Evolutionary conservation across 1,284 basidiomycete species (phyloP).

Genomic region (Heliocybe sulcata): DNA sequence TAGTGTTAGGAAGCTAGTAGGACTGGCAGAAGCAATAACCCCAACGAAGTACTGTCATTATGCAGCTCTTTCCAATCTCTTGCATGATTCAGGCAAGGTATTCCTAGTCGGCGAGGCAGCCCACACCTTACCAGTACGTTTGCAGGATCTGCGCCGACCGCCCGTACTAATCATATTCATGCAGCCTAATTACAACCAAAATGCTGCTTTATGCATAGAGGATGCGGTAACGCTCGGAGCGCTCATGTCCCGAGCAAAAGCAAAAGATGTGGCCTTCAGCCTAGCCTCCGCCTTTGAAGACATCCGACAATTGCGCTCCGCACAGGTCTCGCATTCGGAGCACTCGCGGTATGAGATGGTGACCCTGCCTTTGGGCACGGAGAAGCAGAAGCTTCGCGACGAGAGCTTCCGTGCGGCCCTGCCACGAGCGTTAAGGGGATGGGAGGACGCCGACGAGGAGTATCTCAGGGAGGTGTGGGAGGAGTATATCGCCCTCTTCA

Average conservation of each 20-base stretch:
- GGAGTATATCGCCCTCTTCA: slow-evolving; percentile 11
- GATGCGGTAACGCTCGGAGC: slow-evolving; percentile 20
- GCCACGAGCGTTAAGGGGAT: background rate
- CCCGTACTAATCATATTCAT: background rate
- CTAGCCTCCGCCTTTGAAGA: slow-evolving; percentile 19
- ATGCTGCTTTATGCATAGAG: slow-evolving; percentile 18
- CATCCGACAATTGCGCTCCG: slow-evolving; percentile 14
- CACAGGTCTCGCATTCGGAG: slow-evolving; percentile 12
- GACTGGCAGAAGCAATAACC: background rate
- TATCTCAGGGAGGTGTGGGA: slow-evolving; percentile 8
- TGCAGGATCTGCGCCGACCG: background rate
- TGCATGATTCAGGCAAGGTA: slow-evolving; percentile 8
- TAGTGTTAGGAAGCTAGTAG: background rate
- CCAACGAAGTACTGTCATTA: background rate
- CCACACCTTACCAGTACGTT: slow-evolving; percentile 13
- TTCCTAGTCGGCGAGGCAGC: slow-evolving; percentile 13
- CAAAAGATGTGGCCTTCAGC: slow-evolving; percentile 12
- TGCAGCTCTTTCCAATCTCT: slow-evolving; percentile 10
- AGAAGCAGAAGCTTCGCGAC: slow-evolving; percentile 12
- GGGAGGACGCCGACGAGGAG: slow-evolving; percentile 11
- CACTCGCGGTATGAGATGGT: slow-evolving; percentile 8
- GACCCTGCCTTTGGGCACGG: slow-evolving; percentile 9
- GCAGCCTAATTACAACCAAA: slow-evolving; percentile 17
- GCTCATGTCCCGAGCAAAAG: slow-evolving; percentile 17
- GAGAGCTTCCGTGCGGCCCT: slow-evolving; percentile 6